A percentile compares a stretch with the other conserved stretches of the same genome.
phyloP scores from a whole-genome alignment of 176 grass and related monocot species.

The Pontederia crassipes region DNA sequence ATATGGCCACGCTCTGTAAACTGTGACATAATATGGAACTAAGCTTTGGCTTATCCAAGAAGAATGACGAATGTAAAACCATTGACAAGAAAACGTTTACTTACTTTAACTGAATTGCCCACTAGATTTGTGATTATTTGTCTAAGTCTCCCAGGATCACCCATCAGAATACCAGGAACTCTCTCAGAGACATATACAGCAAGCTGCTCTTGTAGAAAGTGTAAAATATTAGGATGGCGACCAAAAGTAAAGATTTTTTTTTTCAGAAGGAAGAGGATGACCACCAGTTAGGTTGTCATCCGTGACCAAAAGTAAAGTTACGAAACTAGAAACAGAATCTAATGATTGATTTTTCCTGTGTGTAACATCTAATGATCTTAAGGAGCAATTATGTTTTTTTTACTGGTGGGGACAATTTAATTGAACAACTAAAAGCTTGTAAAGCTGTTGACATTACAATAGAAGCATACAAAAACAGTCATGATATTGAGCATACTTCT shows the following conservation, averaged over 20 bases:
- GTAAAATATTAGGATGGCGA: conserved; percentile 21
- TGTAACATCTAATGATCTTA: too few species aligned
- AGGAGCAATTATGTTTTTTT: too few species aligned
- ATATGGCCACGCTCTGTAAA: conserved; percentile 90
- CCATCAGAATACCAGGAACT: conserved; percentile 84
- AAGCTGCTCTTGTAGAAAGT: conserved; percentile 42
- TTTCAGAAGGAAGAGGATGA: too few species aligned
- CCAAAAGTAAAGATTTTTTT: background rate
- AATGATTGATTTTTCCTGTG: too few species aligned
- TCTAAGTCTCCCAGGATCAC: conserved; percentile 90
- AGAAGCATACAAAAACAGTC: background rate
- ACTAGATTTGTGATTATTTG: conserved; percentile 99
- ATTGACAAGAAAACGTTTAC: conserved; percentile 5
- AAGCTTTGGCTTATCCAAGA: background rate
- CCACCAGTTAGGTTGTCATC: too few species aligned
- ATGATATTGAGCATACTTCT: background rate
- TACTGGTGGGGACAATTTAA: too few species aligned
- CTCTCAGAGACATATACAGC: conserved; percentile 89
- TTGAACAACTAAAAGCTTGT: too few species aligned
- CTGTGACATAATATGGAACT: conserved; percentile 23
- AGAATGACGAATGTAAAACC: background rate
- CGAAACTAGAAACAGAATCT: too few species aligned
- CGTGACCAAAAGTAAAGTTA: too few species aligned
- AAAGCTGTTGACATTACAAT: too few species aligned
- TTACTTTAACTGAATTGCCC: conserved; percentile 93